These are phyloP conservation scores for Graphilbum ipis-grandicollis DNA, from an alignment of 2,329 filamentous ascomycete species.

Conservation along the genomic window DNA sequence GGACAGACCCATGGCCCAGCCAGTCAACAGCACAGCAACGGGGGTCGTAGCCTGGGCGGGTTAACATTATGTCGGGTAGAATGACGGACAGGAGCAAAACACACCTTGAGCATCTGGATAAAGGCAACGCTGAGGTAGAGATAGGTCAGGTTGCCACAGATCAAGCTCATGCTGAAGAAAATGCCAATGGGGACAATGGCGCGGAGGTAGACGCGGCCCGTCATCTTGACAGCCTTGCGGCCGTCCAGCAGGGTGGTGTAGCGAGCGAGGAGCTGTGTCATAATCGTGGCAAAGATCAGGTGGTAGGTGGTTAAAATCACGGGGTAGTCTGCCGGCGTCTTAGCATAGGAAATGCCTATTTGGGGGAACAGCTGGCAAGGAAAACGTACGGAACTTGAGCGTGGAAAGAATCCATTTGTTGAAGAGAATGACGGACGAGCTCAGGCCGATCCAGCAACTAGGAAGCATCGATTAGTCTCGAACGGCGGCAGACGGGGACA, in stretches of 20 bases:
- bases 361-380: too few relatives aligned
- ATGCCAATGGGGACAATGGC: constrained; percentile 89
- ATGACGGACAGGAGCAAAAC: not conserved
- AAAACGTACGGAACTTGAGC: constrained; percentile 52
- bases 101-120: constrained; percentile 96
- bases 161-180: constrained; percentile 91
- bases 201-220: constrained; percentile 75
- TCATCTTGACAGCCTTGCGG: constrained; percentile 95
- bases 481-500: too few relatives aligned
- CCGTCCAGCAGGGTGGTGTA: constrained; percentile 84
- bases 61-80: not conserved
- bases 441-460: constrained; percentile 83
- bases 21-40: constrained; percentile 76
- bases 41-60: constrained; percentile 65
- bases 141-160: constrained; percentile 92
- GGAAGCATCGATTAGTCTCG: too few relatives aligned
- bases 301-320: constrained; percentile 94
- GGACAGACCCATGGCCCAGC: constrained; percentile 74
- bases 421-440: constrained; percentile 91
- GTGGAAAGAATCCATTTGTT: constrained; percentile 97
- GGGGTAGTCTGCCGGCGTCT: constrained; percentile 34
- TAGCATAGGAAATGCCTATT: not conserved
- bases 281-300: constrained; percentile 76
- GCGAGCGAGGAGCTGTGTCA: constrained; percentile 84
- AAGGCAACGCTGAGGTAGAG: constrained; percentile 91